phyloP scores from a whole-genome alignment of 306 rosid genomes.

The Vigna angularis region DNA sequence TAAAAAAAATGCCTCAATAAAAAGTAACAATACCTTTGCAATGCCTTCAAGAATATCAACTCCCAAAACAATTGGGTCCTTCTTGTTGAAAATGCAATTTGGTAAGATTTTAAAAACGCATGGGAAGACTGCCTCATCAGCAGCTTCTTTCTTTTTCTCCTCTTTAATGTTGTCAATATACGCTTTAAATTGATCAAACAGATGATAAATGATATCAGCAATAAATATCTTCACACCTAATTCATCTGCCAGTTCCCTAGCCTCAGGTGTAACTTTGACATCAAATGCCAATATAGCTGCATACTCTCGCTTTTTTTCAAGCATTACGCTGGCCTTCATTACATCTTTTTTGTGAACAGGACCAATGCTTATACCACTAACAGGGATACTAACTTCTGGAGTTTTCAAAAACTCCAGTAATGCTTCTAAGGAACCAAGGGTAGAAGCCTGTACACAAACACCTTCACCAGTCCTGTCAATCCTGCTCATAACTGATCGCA shows the following conservation, averaged over 20 bases:
- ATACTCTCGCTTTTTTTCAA: slow-evolving; percentile 86
- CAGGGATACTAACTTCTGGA: slow-evolving; percentile 91
- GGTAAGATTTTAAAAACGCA: slow-evolving; percentile 82
- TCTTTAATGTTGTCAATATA: slow-evolving; percentile 88
- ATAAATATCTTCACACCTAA: slow-evolving; percentile 82
- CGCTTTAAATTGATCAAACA: slow-evolving; percentile 92
- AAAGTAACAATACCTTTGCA: slow-evolving; percentile 66
- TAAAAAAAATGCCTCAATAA: neutral
- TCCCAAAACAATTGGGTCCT: slow-evolving; percentile 98
- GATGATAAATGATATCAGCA: slow-evolving; percentile 94
- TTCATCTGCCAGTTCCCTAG: slow-evolving; percentile 88
- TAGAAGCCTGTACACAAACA: slow-evolving; percentile 98
- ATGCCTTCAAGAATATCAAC: slow-evolving; percentile 93
- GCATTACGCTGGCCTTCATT: slow-evolving; percentile 98
- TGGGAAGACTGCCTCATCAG: slow-evolving; percentile 96
- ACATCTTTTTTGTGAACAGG: slow-evolving; percentile 98
- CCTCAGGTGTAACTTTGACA: slow-evolving; percentile 95
- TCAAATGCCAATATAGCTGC: slow-evolving; percentile 95
- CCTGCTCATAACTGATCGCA: slow-evolving; percentile 84
- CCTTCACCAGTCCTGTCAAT: slow-evolving; percentile 94
- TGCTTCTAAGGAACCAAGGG: slow-evolving; percentile 97
- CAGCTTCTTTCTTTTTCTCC: slow-evolving; percentile 92
- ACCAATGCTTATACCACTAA: slow-evolving; percentile 91
- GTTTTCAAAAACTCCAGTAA: slow-evolving; percentile 90
- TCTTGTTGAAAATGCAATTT: slow-evolving; percentile 88